Base-by-base conservation (phyloP, 1,284 basidiomycete species). In the Uromyces viciae-fabae region DNA sequence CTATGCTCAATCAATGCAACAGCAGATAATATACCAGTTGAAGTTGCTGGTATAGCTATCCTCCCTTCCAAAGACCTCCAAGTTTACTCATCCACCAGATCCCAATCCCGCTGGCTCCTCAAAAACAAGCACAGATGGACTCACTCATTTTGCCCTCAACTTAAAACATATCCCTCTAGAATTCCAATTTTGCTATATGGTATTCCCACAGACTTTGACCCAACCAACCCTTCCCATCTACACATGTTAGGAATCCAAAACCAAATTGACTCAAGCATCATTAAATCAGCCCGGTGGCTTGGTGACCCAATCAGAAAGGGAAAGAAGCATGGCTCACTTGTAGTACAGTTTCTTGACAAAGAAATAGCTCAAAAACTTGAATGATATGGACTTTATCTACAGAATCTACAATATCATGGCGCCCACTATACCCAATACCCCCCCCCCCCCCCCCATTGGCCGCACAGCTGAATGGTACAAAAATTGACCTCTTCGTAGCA, bases 221-320 rank as follows among this genome's bases (percentile, higher is more conserved):
- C 66, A 42, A 40, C 66, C 7, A n/a, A 49, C n/a, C 5, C 33
- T n/a, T 40, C 66, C 5, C 66, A 69, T 38, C 66, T 69, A n/a
- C n/a, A n/a, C n/a, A n/a, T n/a, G 28, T 14, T 69, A 42, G 66
- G 66, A 42, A 69, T n/a, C 7, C 66, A 42, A 42, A 43, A 69
- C 19, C 7, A 38, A n/a, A 69, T 69, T n/a, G 64, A 40, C 3
- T 28, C 43, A 25, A 42, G 9, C 38, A 11, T 69, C 25, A 42
- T 69, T 4, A 31, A 69, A 31, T 69, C 66, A 43, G 66, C 66
- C n/a, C 25, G 38, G 42, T 69, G 66, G 66, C 66, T 69, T 4
- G 66, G 66, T 7, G 42, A 69, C 8, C 66, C 66, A 40, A 49
- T 69, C 7, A 14, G 11, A 4, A 22, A 69, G 17, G 38, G 66